Conservation (phyloP, 768 basidiomycete genomes). For the Neoboletus magnificus region DNA sequence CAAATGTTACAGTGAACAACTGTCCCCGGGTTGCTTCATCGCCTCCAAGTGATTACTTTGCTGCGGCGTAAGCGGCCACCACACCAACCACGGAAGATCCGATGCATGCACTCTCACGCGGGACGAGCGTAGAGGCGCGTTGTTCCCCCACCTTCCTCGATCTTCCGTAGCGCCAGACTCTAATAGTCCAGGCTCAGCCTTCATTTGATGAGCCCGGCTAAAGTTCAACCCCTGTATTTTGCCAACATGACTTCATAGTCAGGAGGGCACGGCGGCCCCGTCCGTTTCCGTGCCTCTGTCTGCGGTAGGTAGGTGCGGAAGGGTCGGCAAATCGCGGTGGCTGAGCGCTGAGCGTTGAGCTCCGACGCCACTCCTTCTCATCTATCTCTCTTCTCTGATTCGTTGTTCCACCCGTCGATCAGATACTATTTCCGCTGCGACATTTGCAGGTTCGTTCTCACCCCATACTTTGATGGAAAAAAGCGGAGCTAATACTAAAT, state of each 20-base stretch:
- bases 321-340: too few relatives aligned
- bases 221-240: neutral
- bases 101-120: neutral
- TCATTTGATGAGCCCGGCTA: too few relatives aligned
- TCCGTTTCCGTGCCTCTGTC: too few relatives aligned
- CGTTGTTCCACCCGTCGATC: too few relatives aligned
- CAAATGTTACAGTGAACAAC: too few relatives aligned
- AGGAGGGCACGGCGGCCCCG: too few relatives aligned
- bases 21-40: neutral
- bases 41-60: neutral
- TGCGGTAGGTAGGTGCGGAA: too few relatives aligned
- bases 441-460: neutral
- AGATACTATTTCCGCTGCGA: neutral
- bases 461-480: too few relatives aligned
- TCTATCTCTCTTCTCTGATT: neutral
- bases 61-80: neutral
- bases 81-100: neutral
- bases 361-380: neutral
- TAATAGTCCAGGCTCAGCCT: neutral
- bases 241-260: neutral
- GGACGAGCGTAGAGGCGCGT: neutral
- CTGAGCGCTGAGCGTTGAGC: too few relatives aligned
- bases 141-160: neutral
- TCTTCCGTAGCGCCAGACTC: neutral
- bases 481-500: too few relatives aligned